Percentiles rank a stretch among this genome's conserved stretches.
Conservation (phyloP, 169 alveolate species). For the Cystoisospora suis region DNA sequence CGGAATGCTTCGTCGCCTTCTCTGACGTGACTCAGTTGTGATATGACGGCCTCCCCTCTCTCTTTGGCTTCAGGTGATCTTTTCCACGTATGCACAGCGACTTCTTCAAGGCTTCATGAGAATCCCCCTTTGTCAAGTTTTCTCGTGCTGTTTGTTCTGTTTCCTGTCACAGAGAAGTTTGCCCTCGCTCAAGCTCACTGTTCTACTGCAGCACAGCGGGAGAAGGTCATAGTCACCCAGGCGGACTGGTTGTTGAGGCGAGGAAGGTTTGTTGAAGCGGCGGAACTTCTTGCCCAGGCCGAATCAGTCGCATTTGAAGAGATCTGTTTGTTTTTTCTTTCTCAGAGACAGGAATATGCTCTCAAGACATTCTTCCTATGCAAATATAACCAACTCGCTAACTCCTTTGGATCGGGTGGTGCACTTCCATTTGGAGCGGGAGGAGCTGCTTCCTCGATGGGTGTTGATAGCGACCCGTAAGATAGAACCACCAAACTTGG, state of each 20-base stretch:
- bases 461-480: not conserved
- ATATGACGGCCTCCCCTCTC: no score
- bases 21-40: no score
- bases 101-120: no score
- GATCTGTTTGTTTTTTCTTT: not conserved
- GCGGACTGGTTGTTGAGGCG: not conserved
- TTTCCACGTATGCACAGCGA: no score
- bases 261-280: not conserved
- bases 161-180: not conserved
- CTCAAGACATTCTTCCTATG: not conserved
- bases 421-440: not conserved
- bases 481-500: no score
- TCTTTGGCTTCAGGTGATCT: no score
- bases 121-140: no score
- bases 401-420: not conserved
- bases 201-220: conserved; percentile 13
- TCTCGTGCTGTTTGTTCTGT: no score
- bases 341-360: not conserved
- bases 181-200: not conserved
- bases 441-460: not conserved
- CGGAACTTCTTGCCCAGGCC: not conserved
- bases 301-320: not conserved
- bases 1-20: no score
- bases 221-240: not conserved
- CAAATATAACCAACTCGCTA: not conserved